phyloP scores from a whole-genome alignment of 148 eudicot genomes.

The Spergularia marina region DNA sequence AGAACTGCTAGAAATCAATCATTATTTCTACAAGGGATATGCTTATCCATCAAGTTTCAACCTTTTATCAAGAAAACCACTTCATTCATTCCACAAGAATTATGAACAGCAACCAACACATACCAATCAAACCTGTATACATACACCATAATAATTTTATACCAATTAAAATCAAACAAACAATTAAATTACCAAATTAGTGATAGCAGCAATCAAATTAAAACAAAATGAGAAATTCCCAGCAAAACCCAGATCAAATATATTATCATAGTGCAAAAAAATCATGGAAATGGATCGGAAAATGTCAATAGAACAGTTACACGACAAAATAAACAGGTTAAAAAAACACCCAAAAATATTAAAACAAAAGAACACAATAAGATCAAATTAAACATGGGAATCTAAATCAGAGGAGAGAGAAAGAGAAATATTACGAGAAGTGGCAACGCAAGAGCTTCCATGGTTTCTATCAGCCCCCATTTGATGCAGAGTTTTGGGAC shows the following conservation, averaged over 20 bases:
- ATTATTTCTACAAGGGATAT: neutral
- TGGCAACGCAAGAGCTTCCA: slow-evolving; percentile 14
- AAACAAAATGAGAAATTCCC: neutral
- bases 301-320: neutral
- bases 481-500: neutral
- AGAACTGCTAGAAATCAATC: slow-evolving; percentile 1
- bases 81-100: neutral
- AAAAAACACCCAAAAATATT: neutral
- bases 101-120: neutral
- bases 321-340: too few relatives aligned
- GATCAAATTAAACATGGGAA: neutral
- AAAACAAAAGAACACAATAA: neutral
- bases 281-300: neutral
- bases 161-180: too few relatives aligned
- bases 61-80: slow-evolving; percentile 4
- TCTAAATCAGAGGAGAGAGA: neutral
- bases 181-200: too few relatives aligned
- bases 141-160: too few relatives aligned
- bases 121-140: too few relatives aligned
- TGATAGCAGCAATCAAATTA: neutral
- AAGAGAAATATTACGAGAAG: slow-evolving; percentile 9
- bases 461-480: slow-evolving; percentile 29
- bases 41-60: neutral
- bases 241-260: neutral
- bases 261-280: neutral